Conservation (phyloP, 2,329 filamentous ascomycete genomes). For the Alternaria novae-zelandiae region DNA sequence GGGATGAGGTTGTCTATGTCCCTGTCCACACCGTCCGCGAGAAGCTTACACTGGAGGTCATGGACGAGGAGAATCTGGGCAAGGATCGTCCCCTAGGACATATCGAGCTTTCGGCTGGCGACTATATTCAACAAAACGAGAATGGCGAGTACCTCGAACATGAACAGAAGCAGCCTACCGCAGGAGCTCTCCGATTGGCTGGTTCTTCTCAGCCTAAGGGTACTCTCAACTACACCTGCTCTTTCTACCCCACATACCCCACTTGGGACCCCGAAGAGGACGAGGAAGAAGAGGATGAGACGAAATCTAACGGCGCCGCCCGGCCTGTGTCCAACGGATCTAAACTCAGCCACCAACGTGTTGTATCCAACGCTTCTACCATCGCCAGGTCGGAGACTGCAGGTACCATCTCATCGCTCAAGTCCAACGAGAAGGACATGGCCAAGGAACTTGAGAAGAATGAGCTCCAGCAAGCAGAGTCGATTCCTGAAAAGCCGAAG, state of each 20-base stretch:
- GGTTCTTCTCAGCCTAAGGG: conserved; percentile 79
- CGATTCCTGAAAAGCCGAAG: conserved; percentile 59
- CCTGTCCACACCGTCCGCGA: conserved; percentile 86
- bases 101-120: conserved; percentile 75
- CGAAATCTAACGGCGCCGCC: conserved; percentile 27
- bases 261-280: conserved; percentile 90
- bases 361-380: conserved; percentile 28
- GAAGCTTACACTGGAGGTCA: conserved; percentile 86
- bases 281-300: conserved; percentile 55
- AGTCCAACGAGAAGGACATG: conserved; percentile 49
- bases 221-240: conserved; percentile 76
- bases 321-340: conserved; percentile 31
- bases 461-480: conserved; percentile 55
- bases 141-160: conserved; percentile 81
- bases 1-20: conserved; percentile 94
- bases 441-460: conserved; percentile 56
- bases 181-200: conserved; percentile 75
- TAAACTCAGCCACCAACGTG: conserved; percentile 23
- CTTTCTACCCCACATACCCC: conserved; percentile 90
- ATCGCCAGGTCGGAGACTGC: conserved; percentile 40
- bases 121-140: conserved; percentile 80
- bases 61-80: conserved; percentile 93
- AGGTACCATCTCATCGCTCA: conserved; percentile 53
- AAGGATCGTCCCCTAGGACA: conserved; percentile 88
- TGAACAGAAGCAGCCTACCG: conserved; percentile 72